Conservation (phyloP, 1,284 basidiomycete species). For the Sporisorium reilianum region DNA sequence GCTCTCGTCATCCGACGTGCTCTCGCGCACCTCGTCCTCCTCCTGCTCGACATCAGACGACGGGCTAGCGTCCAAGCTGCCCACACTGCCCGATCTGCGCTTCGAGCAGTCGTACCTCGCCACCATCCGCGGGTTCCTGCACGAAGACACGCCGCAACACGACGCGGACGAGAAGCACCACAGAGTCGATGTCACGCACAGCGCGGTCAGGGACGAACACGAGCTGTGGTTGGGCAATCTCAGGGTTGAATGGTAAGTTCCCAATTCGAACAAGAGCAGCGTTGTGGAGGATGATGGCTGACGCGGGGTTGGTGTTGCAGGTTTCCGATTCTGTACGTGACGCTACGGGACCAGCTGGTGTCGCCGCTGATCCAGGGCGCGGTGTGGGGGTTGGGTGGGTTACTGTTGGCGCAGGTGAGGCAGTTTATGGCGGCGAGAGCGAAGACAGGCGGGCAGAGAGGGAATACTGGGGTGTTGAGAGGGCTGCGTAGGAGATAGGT, state of each 20-base stretch:
- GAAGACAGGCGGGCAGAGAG: background rate
- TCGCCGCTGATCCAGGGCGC: conserved; percentile 62
- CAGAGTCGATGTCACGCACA: conserved; percentile 25
- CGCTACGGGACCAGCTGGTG: conserved; percentile 59
- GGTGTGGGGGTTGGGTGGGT: conserved; percentile 54
- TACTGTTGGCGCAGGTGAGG: conserved; percentile 44
- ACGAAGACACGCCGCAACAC: conserved; percentile 31
- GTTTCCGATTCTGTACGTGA: conserved; percentile 60
- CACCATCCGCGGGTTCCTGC: conserved; percentile 54
- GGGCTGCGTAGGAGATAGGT: conserved; percentile 28
- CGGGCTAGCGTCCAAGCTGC: conserved; percentile 14
- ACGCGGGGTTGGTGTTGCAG: conserved; percentile 15
- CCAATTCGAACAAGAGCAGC: too few species aligned
- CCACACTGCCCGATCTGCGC: conserved; percentile 57
- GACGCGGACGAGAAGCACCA: conserved; percentile 13
- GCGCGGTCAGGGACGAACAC: conserved; percentile 22
- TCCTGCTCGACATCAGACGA: conserved; percentile 5
- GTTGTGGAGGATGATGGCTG: background rate
- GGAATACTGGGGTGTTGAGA: conserved; percentile 12
- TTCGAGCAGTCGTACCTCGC: conserved; percentile 64
- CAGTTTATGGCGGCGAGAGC: conserved; percentile 30
- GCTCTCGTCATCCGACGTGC: background rate
- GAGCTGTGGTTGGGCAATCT: conserved; percentile 61
- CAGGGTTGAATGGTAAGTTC: conserved; percentile 60
- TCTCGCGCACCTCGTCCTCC: conserved; percentile 15